Percentiles rank a stretch among this genome's conserved stretches.
phyloP scores from a whole-genome alignment of 192 early-diverging fungal species.

The Coemansia sp. region DNA sequence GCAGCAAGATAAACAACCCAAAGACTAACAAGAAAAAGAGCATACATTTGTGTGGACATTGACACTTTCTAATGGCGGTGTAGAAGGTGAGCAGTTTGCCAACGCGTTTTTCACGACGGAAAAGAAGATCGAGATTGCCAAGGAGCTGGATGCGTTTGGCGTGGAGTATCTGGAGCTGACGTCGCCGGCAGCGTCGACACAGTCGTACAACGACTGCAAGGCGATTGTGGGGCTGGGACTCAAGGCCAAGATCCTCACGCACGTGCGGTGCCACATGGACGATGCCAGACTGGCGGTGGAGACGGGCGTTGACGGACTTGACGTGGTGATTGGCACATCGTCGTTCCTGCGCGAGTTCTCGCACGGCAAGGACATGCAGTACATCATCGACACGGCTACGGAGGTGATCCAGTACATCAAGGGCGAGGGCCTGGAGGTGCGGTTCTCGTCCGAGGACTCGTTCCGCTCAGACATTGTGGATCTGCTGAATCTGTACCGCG shows the following conservation, averaged over 20 bases:
- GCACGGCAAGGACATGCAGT: conserved; percentile 99
- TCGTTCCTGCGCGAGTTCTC: conserved; percentile 96
- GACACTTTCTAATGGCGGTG: background rate
- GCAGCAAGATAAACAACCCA: no score
- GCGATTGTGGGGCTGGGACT: conserved; percentile 90
- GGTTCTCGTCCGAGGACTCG: conserved; percentile 98
- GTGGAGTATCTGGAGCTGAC: conserved; percentile 99
- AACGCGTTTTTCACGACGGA: conserved; percentile 98
- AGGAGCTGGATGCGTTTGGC: conserved; percentile 96
- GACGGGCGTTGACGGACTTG: conserved; percentile 95
- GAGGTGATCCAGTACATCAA: conserved; percentile 98
- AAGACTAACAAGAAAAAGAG: no score
- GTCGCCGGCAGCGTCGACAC: conserved; percentile 94
- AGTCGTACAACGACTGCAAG: conserved; percentile 89
- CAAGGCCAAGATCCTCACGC: conserved; percentile 97
- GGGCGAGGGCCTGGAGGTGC: conserved; percentile 92
- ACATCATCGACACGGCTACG: conserved; percentile 93
- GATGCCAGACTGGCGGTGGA: conserved; percentile 95
- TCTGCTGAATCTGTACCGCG: conserved; percentile 92
- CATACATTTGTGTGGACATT: no score
- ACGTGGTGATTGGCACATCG: conserved; percentile 97
- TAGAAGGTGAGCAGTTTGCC: conserved; percentile 99
- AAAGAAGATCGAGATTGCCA: conserved; percentile 98
- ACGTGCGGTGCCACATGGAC: conserved; percentile 98
- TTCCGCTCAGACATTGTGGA: conserved; percentile 97